Base-by-base conservation (phyloP, 495 filamentous ascomycete genomes). In the Friedmanniomyces endolithicus region DNA sequence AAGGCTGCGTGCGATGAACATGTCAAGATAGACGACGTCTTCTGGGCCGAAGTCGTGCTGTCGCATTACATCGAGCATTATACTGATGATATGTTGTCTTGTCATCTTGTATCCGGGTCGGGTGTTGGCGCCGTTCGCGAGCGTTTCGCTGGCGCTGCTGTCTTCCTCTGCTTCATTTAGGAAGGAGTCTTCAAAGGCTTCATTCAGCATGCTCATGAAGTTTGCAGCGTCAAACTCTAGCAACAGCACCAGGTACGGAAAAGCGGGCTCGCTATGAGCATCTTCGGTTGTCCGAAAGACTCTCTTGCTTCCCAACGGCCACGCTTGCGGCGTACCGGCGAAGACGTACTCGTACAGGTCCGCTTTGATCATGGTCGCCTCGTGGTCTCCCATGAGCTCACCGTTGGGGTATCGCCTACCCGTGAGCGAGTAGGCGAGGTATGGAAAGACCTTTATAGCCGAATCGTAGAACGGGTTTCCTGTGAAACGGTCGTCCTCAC, bases 1-100 rank as follows among this genome's bases (percentile, higher is more conserved):
- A 16, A 97, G 76, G 62, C 94, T 98, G 53, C 92, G 84, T 43
- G 92, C 90, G 66, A 97, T 81, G 64, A 98, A 97, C 87, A 98
- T 98, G 66, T 98, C 85, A 33, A 98, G 76, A 67, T 94, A 97
- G 53, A 98, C 87, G 24, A 84, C 88, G 67, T 96, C 87, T 55
- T 84, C 78, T n/a, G 79, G 63, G 3, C 78, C 75, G 63, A 94
- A 96, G 11, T 81, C 79, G 16, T 73, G 64, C 11, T 79, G 67
- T 49, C 79, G 81, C 87, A 97, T 92, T 24, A 95, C 81, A 64
- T 94, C 88, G 24, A 94, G 74, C 50, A 98, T 68, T 39, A 95
- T 92, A 47, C 82, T 90, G 55, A 95, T 78, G 50, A 98, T 75
- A 65, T 88, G 90, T 69, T 96, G 92, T 25, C 92, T 79, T 60